phyloP scores from a whole-genome alignment of 2,329 filamentous ascomycete genomes.

The Xylogone sp. region DNA sequence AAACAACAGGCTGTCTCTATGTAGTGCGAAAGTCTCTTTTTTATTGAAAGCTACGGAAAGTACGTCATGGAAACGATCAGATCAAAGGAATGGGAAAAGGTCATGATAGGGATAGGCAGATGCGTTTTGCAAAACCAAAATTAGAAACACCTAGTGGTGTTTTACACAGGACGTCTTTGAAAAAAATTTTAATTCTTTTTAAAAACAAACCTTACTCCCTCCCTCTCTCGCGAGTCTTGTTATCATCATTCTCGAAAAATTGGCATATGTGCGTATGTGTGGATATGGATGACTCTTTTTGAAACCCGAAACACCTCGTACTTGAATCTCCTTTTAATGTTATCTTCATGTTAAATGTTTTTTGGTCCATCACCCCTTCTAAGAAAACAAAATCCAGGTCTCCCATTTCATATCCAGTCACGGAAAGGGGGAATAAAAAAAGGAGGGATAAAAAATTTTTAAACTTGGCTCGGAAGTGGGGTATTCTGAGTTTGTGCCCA shows the following conservation, averaged over 20 bases:
- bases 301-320: background rate
- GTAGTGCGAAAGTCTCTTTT: background rate
- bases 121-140: background rate
- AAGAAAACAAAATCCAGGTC: constrained; percentile 11
- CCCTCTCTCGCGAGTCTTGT: background rate
- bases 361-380: too few relatives aligned
- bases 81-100: background rate
- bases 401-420: background rate
- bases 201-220: background rate
- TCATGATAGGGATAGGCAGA: background rate
- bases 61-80: background rate
- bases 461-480: constrained; percentile 12
- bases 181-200: background rate
- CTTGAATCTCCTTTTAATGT: background rate
- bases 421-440: too few relatives aligned
- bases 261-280: too few relatives aligned
- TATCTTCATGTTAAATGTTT: background rate
- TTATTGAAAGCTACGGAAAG: too few relatives aligned
- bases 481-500: constrained; percentile 10
- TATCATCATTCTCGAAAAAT: background rate
- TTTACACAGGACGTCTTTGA: background rate
- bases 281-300: background rate
- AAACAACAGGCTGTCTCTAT: background rate
- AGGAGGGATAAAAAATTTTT: too few relatives aligned
- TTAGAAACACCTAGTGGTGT: constrained; percentile 1